Conservation (phyloP, 2,329 filamentous ascomycete species). For the Sordariomycetes sp. region DNA sequence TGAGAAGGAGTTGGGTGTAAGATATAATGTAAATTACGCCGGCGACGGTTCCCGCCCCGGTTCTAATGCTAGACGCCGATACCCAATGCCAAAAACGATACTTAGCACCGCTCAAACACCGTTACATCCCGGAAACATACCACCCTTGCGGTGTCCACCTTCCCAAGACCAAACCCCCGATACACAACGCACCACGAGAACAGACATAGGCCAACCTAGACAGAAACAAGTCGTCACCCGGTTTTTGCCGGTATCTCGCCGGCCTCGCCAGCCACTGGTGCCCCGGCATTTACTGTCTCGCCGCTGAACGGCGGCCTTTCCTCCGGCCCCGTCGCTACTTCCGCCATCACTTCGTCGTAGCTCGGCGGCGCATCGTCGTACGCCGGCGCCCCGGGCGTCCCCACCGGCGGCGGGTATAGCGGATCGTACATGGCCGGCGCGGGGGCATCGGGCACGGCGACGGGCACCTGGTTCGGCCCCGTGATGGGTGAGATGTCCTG, state of each 20-base stretch:
- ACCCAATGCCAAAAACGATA: not conserved
- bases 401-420: constrained; percentile 48
- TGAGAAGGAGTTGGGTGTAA: not conserved
- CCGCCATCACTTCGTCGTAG: constrained; percentile 87
- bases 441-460: constrained; percentile 9
- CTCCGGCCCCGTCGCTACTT: constrained; percentile 51
- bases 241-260: constrained; percentile 35
- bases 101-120: not conserved
- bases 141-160: not conserved
- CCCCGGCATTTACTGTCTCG: constrained; percentile 45
- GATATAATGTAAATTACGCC: not conserved
- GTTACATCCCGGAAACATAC: not conserved
- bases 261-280: constrained; percentile 44
- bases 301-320: constrained; percentile 59
- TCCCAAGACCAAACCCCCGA: not conserved
- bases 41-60: not conserved
- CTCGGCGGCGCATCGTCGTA: constrained; percentile 81
- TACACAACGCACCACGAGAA: not conserved
- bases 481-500: constrained; percentile 14
- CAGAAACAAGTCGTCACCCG: constrained; percentile 3
- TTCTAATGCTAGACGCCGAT: constrained; percentile 4
- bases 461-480: constrained; percentile 7
- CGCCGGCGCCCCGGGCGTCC: constrained; percentile 26
- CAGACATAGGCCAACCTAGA: not conserved
- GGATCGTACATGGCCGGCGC: constrained; percentile 29